Conservation (phyloP, 2,329 filamentous ascomycete species). For the Penicillium sp. region DNA sequence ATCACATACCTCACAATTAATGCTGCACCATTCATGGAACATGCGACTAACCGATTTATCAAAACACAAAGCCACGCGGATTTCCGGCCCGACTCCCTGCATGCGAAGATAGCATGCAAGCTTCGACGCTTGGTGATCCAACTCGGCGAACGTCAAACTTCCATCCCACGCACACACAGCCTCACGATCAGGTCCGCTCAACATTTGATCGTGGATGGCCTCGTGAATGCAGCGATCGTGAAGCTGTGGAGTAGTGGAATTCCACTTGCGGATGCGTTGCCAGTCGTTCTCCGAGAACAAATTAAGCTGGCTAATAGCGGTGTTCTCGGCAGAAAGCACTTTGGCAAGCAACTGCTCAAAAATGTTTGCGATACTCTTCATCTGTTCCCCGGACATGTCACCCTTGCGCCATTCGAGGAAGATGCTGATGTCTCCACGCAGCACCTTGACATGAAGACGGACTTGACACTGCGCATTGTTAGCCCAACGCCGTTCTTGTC, state of each 20-base stretch:
- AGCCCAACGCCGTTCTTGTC: neutral
- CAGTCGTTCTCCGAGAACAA: conserved; percentile 51
- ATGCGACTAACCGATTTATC: conserved; percentile 33
- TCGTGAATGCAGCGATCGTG: conserved; percentile 36
- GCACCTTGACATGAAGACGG: conserved; percentile 30
- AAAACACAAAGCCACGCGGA: conserved; percentile 34
- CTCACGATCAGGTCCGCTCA: conserved; percentile 28
- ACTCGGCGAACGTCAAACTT: conserved; percentile 29
- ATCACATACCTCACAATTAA: neutral
- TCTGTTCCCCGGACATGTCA: conserved; percentile 32
- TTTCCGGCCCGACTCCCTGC: conserved; percentile 35
- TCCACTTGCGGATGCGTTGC: conserved; percentile 48
- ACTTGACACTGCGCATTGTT: conserved; percentile 26
- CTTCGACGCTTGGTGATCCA: conserved; percentile 33
- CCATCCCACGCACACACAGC: conserved; percentile 37
- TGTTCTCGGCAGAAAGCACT: conserved; percentile 39
- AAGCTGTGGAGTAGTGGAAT: conserved; percentile 36
- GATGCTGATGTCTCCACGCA: conserved; percentile 28
- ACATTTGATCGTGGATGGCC: conserved; percentile 30
- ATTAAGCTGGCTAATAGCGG: conserved; percentile 41
- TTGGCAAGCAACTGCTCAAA: conserved; percentile 47
- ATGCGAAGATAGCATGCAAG: conserved; percentile 32
- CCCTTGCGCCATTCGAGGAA: conserved; percentile 35
- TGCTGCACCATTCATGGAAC: neutral
- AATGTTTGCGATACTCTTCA: conserved; percentile 43